A percentile compares a stretch with the other conserved stretches of the same genome.
These are phyloP conservation scores for Fusarium sp. DNA, from an alignment of 2,329 filamentous ascomycete species.

Conservation along the genomic window DNA sequence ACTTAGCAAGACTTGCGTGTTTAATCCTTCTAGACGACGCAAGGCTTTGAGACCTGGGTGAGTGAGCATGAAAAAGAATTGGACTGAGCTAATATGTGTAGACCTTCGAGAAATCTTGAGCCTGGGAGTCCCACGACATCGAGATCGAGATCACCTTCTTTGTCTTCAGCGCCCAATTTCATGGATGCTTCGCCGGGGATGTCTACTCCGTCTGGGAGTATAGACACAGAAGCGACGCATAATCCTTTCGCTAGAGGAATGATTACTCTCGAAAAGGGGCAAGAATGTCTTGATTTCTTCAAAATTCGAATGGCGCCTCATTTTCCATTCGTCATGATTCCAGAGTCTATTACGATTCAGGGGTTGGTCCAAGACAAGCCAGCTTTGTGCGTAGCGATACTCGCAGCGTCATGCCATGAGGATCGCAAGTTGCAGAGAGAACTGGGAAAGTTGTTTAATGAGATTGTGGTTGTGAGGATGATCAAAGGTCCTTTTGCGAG, in stretches of 20 bases:
- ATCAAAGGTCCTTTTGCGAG: constrained; percentile 43
- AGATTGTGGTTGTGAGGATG: constrained; percentile 43
- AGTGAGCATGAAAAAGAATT: neutral
- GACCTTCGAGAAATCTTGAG: constrained; percentile 30
- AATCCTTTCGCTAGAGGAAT: constrained; percentile 43
- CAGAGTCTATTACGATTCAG: constrained; percentile 29
- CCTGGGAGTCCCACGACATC: constrained; percentile 19
- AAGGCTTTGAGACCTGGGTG: constrained; percentile 38
- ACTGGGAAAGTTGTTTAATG: constrained; percentile 46
- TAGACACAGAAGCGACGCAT: constrained; percentile 34
- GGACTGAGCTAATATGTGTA: neutral
- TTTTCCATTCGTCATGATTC: constrained; percentile 49
- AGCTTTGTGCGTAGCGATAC: constrained; percentile 46
- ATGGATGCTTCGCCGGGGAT: constrained; percentile 5
- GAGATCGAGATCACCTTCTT: constrained; percentile 32
- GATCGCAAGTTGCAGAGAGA: constrained; percentile 43
- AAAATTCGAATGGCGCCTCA: constrained; percentile 43
- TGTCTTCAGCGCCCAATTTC: constrained; percentile 21
- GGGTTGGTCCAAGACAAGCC: constrained; percentile 42
- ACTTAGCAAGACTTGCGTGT: constrained; percentile 50
- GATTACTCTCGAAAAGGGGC: constrained; percentile 41
- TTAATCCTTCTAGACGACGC: constrained; percentile 48
- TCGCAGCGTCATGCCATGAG: constrained; percentile 43
- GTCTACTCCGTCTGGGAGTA: constrained; percentile 14
- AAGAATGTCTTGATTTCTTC: constrained; percentile 45